Conservation (phyloP, 2,329 filamentous ascomycete species). For the Talaromyces sp. region DNA sequence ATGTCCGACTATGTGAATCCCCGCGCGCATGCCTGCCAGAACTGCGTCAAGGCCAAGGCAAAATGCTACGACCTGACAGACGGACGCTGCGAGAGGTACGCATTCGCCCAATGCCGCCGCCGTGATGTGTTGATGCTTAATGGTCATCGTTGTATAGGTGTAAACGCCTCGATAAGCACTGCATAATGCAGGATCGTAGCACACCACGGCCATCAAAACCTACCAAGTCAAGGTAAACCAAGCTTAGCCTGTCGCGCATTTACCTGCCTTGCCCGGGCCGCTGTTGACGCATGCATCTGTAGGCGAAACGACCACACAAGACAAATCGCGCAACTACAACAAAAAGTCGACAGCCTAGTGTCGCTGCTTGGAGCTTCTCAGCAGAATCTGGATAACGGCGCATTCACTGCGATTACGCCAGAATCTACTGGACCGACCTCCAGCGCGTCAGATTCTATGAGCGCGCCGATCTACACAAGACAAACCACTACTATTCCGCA, state of each 20-base stretch:
- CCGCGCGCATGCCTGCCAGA: constrained; percentile 15
- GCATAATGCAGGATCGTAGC: constrained; percentile 16
- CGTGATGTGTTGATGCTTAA: background rate
- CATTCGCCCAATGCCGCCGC: background rate
- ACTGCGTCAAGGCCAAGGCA: constrained; percentile 15
- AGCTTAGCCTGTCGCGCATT: background rate
- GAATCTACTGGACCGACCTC: constrained; percentile 8
- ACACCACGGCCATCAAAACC: constrained; percentile 15
- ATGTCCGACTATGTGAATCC: constrained; percentile 16
- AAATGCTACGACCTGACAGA: constrained; percentile 14
- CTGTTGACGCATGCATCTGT: constrained; percentile 7
- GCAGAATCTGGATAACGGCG: constrained; percentile 2
- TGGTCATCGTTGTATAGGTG: constrained; percentile 4
- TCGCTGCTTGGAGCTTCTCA: constrained; percentile 13
- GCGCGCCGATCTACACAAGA: background rate
- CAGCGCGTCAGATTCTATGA: constrained; percentile 7
- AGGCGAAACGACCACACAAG: constrained; percentile 14
- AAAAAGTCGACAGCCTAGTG: constrained; percentile 14
- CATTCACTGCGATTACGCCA: constrained; percentile 9
- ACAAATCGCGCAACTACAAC: constrained; percentile 13
- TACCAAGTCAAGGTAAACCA: constrained; percentile 11
- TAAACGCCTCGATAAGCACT: constrained; percentile 16
- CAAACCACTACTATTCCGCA: constrained; percentile 8
- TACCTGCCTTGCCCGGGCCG: background rate
- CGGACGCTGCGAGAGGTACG: constrained; percentile 13